Conservation (phyloP, 371 early-diverging fungal genomes). For the Polyrhizophydium stewartii region DNA sequence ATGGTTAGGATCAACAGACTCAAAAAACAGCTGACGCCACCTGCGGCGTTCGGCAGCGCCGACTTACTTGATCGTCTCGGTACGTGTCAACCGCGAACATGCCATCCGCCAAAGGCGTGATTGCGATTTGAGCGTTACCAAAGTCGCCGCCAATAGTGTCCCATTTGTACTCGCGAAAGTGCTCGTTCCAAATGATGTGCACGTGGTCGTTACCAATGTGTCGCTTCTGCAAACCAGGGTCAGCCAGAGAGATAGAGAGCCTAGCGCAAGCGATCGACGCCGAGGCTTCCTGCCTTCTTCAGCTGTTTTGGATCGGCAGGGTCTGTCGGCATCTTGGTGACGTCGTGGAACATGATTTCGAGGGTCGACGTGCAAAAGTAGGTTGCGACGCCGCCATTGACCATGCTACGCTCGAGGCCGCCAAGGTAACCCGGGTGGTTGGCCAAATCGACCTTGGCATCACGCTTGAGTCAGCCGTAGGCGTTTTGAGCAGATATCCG, state of each 20-base stretch:
- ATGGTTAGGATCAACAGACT: not conserved
- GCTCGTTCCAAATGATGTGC: slow-evolving; percentile 96
- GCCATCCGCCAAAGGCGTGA: slow-evolving; percentile 71
- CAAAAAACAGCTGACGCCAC: not conserved
- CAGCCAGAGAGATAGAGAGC: not conserved
- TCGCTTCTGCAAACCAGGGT: slow-evolving; percentile 63
- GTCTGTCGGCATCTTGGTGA: slow-evolving; percentile 84
- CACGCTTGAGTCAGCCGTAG: not conserved
- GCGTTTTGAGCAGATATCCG: not conserved
- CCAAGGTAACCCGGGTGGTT: slow-evolving; percentile 85
- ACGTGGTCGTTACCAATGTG: slow-evolving; percentile 98
- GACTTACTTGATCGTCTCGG: slow-evolving; percentile 65
- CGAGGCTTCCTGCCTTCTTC: slow-evolving; percentile 76
- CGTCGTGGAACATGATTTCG: slow-evolving; percentile 93
- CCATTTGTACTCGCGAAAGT: slow-evolving; percentile 72
- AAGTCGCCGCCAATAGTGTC: slow-evolving; percentile 95
- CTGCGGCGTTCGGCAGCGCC: slow-evolving; percentile 1
- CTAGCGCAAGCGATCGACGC: not conserved
- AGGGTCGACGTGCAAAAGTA: slow-evolving; percentile 78
- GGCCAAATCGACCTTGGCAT: slow-evolving; percentile 70
- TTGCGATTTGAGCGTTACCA: slow-evolving; percentile 90
- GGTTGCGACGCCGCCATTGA: slow-evolving; percentile 71
- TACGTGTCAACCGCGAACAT: slow-evolving; percentile 70
- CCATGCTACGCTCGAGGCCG: slow-evolving; percentile 74
- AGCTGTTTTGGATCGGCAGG: slow-evolving; percentile 71